Conservation (phyloP, 305 asterid genomes). For the Solanum hybrid region DNA sequence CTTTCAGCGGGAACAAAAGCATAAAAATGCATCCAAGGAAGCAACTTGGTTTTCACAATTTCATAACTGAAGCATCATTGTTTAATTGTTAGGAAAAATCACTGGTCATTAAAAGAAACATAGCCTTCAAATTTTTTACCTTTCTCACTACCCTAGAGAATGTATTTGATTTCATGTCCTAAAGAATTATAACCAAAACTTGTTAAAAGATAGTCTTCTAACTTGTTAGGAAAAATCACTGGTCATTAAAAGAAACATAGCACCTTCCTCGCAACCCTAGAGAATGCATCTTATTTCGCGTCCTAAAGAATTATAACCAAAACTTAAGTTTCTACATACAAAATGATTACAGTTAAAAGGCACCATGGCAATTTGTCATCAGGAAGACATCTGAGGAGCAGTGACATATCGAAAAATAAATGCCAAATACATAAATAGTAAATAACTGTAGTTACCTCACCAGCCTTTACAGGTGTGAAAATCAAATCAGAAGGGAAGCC, state of each 20-base stretch:
- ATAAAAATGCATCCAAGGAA: not conserved
- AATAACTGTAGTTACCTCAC: slow-evolving; percentile 47
- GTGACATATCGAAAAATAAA: not conserved
- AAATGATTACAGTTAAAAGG: not conserved
- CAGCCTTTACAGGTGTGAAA: slow-evolving; percentile 72
- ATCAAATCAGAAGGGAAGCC: slow-evolving; percentile 77
- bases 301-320: not conserved
- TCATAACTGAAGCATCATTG: not conserved
- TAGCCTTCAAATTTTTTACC: not conserved
- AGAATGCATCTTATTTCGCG: not conserved
- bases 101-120: not conserved
- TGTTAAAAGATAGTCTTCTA: not conserved
- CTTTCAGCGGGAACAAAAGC: not conserved
- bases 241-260: not conserved
- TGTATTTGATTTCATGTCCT: not conserved
- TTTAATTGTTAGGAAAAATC: not conserved
- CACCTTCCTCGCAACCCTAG: not conserved
- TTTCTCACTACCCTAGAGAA: not conserved
- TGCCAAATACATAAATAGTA: not conserved
- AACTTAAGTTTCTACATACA: not conserved
- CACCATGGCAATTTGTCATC: not conserved
- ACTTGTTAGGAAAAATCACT: not conserved
- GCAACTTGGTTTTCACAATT: not conserved
- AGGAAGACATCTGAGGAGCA: not conserved
- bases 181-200: not conserved